phyloP scores from a whole-genome alignment of 805 yeast genomes.

The Lipomyces chichibuensis region DNA sequence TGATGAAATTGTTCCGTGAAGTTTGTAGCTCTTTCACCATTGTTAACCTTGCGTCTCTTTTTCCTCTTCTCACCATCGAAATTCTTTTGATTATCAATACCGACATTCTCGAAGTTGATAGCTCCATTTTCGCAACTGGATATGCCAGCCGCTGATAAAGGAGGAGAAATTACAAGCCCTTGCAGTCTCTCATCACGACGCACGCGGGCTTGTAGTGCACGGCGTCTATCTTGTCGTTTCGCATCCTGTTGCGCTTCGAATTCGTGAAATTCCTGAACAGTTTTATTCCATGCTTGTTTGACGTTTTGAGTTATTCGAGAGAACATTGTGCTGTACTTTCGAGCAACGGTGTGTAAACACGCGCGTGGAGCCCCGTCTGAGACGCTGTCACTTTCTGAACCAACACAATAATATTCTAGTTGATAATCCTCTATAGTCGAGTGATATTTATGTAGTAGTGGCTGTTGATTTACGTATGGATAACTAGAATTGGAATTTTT shows the following conservation, averaged over 20 bases:
- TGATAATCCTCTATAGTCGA: background rate
- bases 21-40: background rate
- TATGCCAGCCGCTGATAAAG: background rate
- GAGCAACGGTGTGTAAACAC: background rate
- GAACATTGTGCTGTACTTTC: conserved; percentile 14
- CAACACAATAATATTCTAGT: too few relatives aligned
- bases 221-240: background rate
- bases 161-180: background rate
- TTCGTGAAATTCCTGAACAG: conserved; percentile 28
- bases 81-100: background rate
- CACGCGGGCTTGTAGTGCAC: background rate
- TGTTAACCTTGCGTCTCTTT: background rate
- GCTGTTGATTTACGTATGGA: background rate
- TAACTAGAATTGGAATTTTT: too few relatives aligned
- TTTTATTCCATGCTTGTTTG: conserved; percentile 27
- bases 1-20: background rate
- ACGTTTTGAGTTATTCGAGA: conserved; percentile 11
- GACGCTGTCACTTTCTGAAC: background rate
- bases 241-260: conserved; percentile 20
- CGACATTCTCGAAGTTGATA: background rate
- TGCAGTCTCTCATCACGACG: background rate
- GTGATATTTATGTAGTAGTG: background rate
- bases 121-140: background rate
- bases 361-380: background rate
- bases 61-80: background rate